Percentiles rank a stretch among this genome's conserved stretches.
These are phyloP conservation scores for Tilletia horrida DNA, from an alignment of 1,284 basidiomycete genomes.

Conservation along the genomic window DNA sequence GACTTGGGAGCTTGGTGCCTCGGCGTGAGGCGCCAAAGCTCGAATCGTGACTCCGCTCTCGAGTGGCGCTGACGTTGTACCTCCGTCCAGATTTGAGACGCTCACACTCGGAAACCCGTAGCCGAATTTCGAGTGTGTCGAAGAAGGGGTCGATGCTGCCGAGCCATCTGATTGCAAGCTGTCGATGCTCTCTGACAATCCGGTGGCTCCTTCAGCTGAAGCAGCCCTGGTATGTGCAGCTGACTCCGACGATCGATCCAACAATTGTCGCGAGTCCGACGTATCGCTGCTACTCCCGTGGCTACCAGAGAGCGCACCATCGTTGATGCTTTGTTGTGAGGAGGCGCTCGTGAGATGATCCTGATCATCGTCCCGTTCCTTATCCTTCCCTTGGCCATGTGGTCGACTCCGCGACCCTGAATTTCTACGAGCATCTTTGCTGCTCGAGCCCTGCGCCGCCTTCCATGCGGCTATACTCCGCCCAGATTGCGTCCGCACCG, in stretches of 20 bases:
- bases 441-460: too few species aligned
- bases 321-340: not conserved
- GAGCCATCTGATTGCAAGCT: not conserved
- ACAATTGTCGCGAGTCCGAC: too few species aligned
- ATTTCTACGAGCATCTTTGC: too few species aligned
- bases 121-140: not conserved
- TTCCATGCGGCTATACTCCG: too few species aligned
- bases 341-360: not conserved
- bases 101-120: not conserved
- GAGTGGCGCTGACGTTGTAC: not conserved
- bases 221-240: too few species aligned
- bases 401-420: too few species aligned
- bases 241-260: too few species aligned
- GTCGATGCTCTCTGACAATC: not conserved
- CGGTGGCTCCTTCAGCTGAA: not conserved
- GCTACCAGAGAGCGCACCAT: not conserved
- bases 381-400: too few species aligned
- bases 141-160: not conserved
- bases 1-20: too few species aligned
- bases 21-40: not conserved
- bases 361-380: not conserved
- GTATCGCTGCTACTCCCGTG: not conserved
- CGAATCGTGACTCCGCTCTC: conserved; percentile 6
- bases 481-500: too few species aligned
- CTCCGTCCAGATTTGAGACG: not conserved